phyloP scores from a whole-genome alignment of 2,329 filamentous ascomycete species.

The Hypoxylon rubiginosum region DNA sequence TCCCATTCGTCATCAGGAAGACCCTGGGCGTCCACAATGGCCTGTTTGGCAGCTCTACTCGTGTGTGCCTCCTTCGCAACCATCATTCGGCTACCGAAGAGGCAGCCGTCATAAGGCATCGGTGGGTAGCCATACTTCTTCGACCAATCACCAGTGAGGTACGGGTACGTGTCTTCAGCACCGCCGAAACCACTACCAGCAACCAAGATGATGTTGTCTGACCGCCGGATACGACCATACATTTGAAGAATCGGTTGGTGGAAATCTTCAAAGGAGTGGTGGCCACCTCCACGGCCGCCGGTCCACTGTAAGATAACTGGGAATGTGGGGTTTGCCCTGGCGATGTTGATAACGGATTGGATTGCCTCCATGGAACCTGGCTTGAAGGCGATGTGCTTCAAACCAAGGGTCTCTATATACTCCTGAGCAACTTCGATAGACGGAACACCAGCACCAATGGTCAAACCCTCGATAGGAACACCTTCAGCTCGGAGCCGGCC shows the following conservation, averaged over 20 bases:
- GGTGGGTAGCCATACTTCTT: constrained; percentile 86
- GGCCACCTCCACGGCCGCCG: constrained; percentile 90
- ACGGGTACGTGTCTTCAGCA: constrained; percentile 90
- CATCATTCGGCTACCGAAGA: constrained; percentile 96
- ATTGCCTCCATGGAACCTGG: constrained; percentile 91
- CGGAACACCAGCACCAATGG: constrained; percentile 92
- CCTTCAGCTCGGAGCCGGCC: constrained; percentile 85
- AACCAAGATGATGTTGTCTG: constrained; percentile 87
- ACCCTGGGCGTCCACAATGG: constrained; percentile 87
- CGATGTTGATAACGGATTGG: constrained; percentile 90
- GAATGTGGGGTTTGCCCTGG: constrained; percentile 92
- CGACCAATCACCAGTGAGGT: constrained; percentile 92
- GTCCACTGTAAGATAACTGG: constrained; percentile 97
- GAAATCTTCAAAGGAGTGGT: constrained; percentile 96
- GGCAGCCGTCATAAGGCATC: constrained; percentile 93
- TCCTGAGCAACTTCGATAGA: constrained; percentile 94
- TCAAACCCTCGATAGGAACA: constrained; percentile 90
- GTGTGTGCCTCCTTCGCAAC: constrained; percentile 93
- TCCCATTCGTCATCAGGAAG: constrained; percentile 89
- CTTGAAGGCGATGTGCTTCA: constrained; percentile 96
- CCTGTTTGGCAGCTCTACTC: constrained; percentile 87
- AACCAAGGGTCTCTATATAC: constrained; percentile 91
- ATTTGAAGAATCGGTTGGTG: constrained; percentile 91
- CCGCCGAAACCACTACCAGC: constrained; percentile 94
- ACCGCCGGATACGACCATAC: constrained; percentile 89